These are phyloP conservation scores for Aristolochia contorta DNA, from an alignment of 164 flowering plant genomes.

Conservation along the genomic window DNA sequence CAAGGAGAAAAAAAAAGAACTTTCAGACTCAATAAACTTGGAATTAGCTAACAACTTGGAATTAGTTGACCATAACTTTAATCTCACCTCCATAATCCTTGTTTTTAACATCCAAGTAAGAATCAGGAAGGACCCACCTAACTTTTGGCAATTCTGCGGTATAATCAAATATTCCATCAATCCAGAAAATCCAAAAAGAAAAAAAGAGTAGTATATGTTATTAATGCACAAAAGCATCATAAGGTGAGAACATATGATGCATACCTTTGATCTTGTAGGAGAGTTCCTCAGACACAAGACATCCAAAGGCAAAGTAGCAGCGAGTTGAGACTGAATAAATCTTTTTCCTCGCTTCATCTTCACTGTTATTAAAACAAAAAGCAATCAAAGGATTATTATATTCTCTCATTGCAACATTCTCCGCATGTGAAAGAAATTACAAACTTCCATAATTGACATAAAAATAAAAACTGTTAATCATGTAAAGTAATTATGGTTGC, in stretches of 20 bases:
- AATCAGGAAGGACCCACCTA: slow-evolving; percentile 45
- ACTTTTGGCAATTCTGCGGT: slow-evolving; percentile 26
- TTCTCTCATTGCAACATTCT: not conserved
- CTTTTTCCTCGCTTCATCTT: slow-evolving; percentile 29
- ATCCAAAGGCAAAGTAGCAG: slow-evolving; percentile 33
- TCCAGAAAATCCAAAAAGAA: not conserved
- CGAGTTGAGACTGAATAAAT: slow-evolving; percentile 36
- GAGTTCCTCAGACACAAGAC: slow-evolving; percentile 28
- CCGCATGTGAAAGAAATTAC: not conserved
- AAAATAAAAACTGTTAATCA: too few relatives aligned
- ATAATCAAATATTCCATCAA: not conserved
- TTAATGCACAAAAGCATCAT: not conserved
- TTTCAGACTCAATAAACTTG: not conserved
- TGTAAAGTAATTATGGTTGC: too few relatives aligned
- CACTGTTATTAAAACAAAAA: slow-evolving; percentile 14
- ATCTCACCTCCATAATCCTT: slow-evolving; percentile 31
- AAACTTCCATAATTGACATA: not conserved
- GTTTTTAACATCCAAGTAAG: slow-evolving; percentile 31
- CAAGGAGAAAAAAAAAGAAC: not conserved
- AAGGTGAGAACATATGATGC: not conserved
- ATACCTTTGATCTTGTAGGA: slow-evolving; percentile 26
- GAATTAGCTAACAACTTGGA: not conserved
- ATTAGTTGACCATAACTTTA: too few relatives aligned
- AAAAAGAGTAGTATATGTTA: not conserved
- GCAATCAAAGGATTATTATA: not conserved